Evolutionary conservation across 2,329 filamentous ascomycete species (phyloP).

Genomic region (Colletotrichum lini): DNA sequence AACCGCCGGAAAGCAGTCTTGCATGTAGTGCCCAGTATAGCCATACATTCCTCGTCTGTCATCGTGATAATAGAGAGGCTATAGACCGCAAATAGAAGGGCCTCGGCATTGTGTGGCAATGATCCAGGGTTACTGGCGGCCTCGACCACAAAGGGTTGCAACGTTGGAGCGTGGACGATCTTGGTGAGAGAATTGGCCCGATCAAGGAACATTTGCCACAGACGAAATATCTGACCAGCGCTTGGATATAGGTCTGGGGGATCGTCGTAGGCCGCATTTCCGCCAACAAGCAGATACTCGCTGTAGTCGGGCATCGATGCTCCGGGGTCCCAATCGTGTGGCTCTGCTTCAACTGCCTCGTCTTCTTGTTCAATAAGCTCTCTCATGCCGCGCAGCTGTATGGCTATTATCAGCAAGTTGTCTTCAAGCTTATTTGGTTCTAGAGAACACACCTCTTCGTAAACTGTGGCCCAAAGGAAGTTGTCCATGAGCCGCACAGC

Average conservation of each 20-base stretch:
- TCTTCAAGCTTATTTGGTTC: background rate
- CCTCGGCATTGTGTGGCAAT: slow-evolving; percentile 57
- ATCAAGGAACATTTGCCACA: slow-evolving; percentile 82
- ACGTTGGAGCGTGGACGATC: slow-evolving; percentile 77
- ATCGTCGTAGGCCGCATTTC: background rate
- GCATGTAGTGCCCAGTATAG: slow-evolving; percentile 62
- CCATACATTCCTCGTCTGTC: slow-evolving; percentile 68
- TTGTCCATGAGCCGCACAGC: slow-evolving; percentile 71
- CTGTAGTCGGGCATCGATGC: slow-evolving; percentile 38
- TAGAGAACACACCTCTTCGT: slow-evolving; percentile 64
- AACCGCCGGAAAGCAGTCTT: slow-evolving; percentile 66
- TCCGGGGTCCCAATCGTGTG: slow-evolving; percentile 26
- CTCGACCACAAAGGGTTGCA: slow-evolving; percentile 50
- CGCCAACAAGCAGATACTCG: slow-evolving; percentile 28
- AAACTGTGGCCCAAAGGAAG: slow-evolving; percentile 67
- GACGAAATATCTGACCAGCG: slow-evolving; percentile 56
- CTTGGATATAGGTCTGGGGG: slow-evolving; percentile 25
- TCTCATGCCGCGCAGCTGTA: slow-evolving; percentile 29
- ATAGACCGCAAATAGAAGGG: slow-evolving; percentile 76
- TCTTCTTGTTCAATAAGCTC: slow-evolving; percentile 21
- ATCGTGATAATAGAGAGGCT: slow-evolving; percentile 71
- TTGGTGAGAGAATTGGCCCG: slow-evolving; percentile 83
- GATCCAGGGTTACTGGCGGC: slow-evolving; percentile 46
- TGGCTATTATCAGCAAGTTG: background rate
- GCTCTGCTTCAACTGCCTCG: slow-evolving; percentile 1